Evolutionary conservation across 306 rosid genomes (phyloP).

Genomic region (Elaeagnus macrophylla): DNA sequence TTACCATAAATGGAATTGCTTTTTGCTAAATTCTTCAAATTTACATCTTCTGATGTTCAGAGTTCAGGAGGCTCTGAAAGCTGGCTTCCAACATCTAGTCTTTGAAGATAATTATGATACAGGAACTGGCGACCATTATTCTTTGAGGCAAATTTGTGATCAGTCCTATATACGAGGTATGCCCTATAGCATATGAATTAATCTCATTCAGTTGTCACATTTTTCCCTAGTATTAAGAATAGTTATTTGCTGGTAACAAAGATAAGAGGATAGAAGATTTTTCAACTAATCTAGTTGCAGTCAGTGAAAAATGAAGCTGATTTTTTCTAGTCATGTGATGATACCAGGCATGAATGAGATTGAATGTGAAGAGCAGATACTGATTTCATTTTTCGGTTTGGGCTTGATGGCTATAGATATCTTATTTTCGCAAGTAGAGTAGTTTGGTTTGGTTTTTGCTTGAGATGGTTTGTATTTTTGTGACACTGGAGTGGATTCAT

Average conservation of each 20-base stretch:
- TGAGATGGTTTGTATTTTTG: background rate
- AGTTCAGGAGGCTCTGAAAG: constrained; percentile 67
- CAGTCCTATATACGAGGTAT: constrained; percentile 83
- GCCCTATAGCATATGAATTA: constrained; percentile 5
- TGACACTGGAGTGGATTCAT: background rate
- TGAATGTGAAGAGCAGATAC: no score
- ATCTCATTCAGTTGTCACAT: background rate
- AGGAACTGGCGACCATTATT: constrained; percentile 98
- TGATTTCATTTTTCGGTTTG: no score
- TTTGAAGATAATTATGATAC: constrained; percentile 99
- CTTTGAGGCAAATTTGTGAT: constrained; percentile 93
- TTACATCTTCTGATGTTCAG: constrained; percentile 38
- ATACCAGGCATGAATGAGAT: no score
- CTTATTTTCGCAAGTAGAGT: no score
- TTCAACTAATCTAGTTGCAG: no score
- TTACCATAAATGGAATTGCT: constrained; percentile 12
- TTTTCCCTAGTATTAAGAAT: background rate
- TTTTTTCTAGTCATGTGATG: no score
- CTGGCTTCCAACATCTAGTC: constrained; percentile 87
- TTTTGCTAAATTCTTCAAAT: constrained; percentile 16
- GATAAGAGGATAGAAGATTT: no score
- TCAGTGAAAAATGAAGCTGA: no score
- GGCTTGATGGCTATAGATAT: no score
- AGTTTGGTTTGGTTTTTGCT: no score
- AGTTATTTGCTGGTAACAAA: no score